Percentiles rank a stretch among this genome's conserved stretches.
phyloP scores from a whole-genome alignment of 345 rosid genomes.

The Excoecaria agallocha region DNA sequence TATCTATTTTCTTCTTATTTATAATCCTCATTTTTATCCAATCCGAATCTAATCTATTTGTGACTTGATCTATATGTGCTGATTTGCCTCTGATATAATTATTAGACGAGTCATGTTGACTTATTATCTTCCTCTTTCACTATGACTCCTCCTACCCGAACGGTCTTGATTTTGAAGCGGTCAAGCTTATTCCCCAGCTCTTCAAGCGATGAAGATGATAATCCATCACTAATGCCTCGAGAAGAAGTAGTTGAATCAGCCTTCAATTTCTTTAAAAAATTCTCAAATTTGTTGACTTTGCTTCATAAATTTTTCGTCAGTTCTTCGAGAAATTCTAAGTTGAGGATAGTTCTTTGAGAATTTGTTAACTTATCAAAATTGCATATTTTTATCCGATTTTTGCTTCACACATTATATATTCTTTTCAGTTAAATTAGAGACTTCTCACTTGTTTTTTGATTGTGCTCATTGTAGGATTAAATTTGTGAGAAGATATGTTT shows the following conservation, averaged over 20 bases:
- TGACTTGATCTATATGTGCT: too few relatives aligned
- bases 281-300: conserved; percentile 18
- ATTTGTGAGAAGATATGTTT: too few relatives aligned
- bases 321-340: conserved; percentile 24
- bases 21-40: too few relatives aligned
- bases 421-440: too few relatives aligned
- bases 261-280: conserved; percentile 12
- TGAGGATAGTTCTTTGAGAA: conserved; percentile 2
- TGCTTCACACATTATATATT: too few relatives aligned
- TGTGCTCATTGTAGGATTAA: too few relatives aligned
- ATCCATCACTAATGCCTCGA: not conserved
- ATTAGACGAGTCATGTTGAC: not conserved
- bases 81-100: too few relatives aligned
- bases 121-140: not conserved
- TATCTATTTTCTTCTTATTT: too few relatives aligned
- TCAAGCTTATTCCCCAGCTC: conserved; percentile 27
- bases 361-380: too few relatives aligned
- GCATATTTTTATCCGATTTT: too few relatives aligned
- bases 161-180: conserved; percentile 31
- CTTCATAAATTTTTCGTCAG: conserved; percentile 19
- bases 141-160: conserved; percentile 25
- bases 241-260: not conserved
- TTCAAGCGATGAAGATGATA: not conserved
- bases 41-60: too few relatives aligned
- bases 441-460: too few relatives aligned